Conservation (phyloP, 1,284 basidiomycete genomes). For the Cryptococcus hybrid region DNA sequence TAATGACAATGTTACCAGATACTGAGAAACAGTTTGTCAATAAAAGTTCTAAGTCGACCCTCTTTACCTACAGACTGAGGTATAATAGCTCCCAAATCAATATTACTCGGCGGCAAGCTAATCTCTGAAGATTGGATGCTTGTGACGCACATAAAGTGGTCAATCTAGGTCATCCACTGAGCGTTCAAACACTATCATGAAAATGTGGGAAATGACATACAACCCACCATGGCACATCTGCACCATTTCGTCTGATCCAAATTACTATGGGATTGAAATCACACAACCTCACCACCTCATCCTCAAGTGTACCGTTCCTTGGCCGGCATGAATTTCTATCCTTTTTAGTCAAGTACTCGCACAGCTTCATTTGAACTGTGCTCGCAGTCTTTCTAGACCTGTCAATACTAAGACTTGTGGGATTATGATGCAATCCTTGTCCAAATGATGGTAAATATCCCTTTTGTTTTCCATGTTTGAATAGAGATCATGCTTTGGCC, state of each 20-base stretch:
- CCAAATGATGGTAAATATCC: background rate
- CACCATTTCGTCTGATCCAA: conserved; percentile 35
- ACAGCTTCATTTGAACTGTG: conserved; percentile 29
- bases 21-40: conserved; percentile 5
- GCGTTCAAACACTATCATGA: background rate
- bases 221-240: conserved; percentile 30
- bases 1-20: conserved; percentile 24
- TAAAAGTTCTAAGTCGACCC: background rate
- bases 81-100: conserved; percentile 13
- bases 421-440: background rate
- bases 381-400: conserved; percentile 30
- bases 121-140: conserved; percentile 16
- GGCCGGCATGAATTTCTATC: background rate
- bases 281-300: conserved; percentile 4
- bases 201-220: conserved; percentile 18
- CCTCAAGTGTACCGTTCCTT: background rate
- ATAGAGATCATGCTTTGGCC: background rate
- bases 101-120: conserved; percentile 10
- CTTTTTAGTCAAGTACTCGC: conserved; percentile 19
- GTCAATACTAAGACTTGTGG: conserved; percentile 30
- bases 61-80: conserved; percentile 13
- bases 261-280: conserved; percentile 25
- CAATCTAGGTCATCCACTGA: conserved; percentile 20
- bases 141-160: conserved; percentile 30
- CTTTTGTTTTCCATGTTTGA: background rate